Base-by-base conservation (phyloP, 371 early-diverging fungal genomes). In the Thermomucor indicae-seudaticae region DNA sequence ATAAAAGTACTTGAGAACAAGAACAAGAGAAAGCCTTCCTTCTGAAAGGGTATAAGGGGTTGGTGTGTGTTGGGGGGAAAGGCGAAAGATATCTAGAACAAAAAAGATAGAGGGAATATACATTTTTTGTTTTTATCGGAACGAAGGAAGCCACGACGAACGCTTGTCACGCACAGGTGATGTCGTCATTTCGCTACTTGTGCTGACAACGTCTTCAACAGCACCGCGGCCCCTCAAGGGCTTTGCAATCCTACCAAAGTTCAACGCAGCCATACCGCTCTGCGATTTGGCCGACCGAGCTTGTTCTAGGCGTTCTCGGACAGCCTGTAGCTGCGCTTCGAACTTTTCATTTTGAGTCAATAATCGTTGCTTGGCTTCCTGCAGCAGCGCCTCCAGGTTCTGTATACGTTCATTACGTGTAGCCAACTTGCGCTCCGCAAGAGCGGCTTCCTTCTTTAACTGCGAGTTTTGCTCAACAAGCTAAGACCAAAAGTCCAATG, bases 321-420 rank as follows among this genome's bases (percentile, higher is more conserved):
- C 78, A 28, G 84, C 79, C 48, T 86, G 74, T 32, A 89, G 64
- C 67, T 95, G 90, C 14, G 83, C 81, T 64, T 93, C 93, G 59
- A 88, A 90, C 78, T 87, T 88, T 70, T 86, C 88, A 61, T 89
- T 89, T 68, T 90, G 92, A 51, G 79, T 69, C 14, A 86, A 83
- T 57, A 80, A 55, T 48, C 87, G 83, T 59, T 77, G 81, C 63
- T 79, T 83, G 16, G 80, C 72, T 46, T 93, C 91, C 60, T 90
- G 86, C 49, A 96, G 62, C 24, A 92, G 68, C 20, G 64, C 45
- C 70, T 97, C 97, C 55, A 97, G 67, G 42, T 83, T 89, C 54
- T 84, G 79, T 51, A 97, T 95, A 43, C 97, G 89, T 68, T 96
- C 97, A 58, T 91, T 92, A 29, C 96, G 79, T 3, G 93, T 89